Percentiles rank a stretch among this genome's conserved stretches.
These are phyloP conservation scores for Diplodia sapinea DNA, from an alignment of 2,329 filamentous ascomycete genomes.

Conservation along the genomic window DNA sequence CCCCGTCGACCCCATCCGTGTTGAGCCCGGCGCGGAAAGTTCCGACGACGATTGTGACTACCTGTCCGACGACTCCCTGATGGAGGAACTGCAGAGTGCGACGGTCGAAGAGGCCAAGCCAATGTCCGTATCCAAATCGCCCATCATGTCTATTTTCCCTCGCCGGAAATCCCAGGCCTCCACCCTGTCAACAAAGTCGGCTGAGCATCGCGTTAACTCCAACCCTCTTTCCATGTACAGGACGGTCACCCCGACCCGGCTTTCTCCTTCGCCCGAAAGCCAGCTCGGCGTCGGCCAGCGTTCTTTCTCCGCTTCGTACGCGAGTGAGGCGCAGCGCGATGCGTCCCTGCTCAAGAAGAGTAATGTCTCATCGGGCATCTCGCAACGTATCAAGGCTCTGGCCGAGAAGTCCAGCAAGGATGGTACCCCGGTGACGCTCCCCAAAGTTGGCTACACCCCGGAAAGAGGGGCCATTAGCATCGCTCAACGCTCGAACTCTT, in stretches of 20 bases:
- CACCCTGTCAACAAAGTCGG: slow-evolving; percentile 38
- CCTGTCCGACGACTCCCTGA: slow-evolving; percentile 77
- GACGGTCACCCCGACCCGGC: slow-evolving; percentile 36
- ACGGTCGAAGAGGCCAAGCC: slow-evolving; percentile 84
- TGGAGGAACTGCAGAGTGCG: slow-evolving; percentile 84
- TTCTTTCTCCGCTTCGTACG: slow-evolving; percentile 38
- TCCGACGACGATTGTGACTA: slow-evolving; percentile 51
- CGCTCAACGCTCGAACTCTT: slow-evolving; percentile 48
- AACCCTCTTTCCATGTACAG: slow-evolving; percentile 30
- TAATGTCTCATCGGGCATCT: slow-evolving; percentile 88
- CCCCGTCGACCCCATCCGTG: slow-evolving; percentile 28
- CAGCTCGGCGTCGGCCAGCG: slow-evolving; percentile 32
- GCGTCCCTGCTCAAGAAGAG: slow-evolving; percentile 67
- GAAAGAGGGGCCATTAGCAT: slow-evolving; percentile 41
- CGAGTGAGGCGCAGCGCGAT: slow-evolving; percentile 35
- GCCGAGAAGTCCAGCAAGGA: slow-evolving; percentile 72
- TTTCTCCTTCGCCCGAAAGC: slow-evolving; percentile 43
- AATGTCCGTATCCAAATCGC: slow-evolving; percentile 80
- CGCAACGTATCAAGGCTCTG: slow-evolving; percentile 90
- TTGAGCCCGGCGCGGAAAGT: slow-evolving; percentile 27
- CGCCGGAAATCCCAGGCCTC: slow-evolving; percentile 39
- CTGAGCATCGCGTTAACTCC: slow-evolving; percentile 38
- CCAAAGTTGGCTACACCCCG: slow-evolving; percentile 35
- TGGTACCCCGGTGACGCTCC: slow-evolving; percentile 34
- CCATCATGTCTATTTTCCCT: slow-evolving; percentile 70